phyloP scores from a whole-genome alignment of 1,284 basidiomycete species.

The Papiliotrema flavescens region DNA sequence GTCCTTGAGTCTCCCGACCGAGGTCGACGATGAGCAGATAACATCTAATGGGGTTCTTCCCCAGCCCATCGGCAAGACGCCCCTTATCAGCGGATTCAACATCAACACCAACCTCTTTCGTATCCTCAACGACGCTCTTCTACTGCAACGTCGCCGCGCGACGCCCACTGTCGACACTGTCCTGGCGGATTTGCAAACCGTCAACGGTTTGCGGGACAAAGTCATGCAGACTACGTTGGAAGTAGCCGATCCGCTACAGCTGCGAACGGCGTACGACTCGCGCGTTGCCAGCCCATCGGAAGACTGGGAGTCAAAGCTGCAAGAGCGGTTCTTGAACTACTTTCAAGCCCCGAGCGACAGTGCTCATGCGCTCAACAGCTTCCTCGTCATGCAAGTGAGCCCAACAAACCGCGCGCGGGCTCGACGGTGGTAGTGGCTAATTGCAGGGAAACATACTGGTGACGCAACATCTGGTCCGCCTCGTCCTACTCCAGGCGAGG shows the following conservation, averaged over 20 bases:
- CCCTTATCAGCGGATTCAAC: conserved; percentile 44
- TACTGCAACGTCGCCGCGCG: conserved; percentile 33
- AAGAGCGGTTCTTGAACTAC: conserved; percentile 31
- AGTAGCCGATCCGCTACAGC: conserved; percentile 23
- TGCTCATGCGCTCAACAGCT: conserved; percentile 30
- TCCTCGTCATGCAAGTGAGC: conserved; percentile 39
- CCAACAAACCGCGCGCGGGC: too few species aligned
- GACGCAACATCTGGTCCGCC: conserved; percentile 38
- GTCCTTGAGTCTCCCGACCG: conserved; percentile 31
- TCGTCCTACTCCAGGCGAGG: conserved; percentile 38
- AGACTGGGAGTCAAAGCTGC: conserved; percentile 40
- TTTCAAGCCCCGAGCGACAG: conserved; percentile 23
- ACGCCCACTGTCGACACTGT: conserved; percentile 30
- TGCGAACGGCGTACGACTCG: conserved; percentile 29
- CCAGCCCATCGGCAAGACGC: conserved; percentile 34
- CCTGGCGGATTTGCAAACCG: conserved; percentile 34
- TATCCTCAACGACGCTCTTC: conserved; percentile 39
- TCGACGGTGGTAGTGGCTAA: background rate
- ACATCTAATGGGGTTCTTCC: conserved; percentile 35
- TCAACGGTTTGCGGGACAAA: conserved; percentile 31
- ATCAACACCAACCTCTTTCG: conserved; percentile 36
- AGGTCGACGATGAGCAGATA: conserved; percentile 48
- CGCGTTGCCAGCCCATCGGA: conserved; percentile 26
- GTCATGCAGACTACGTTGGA: conserved; percentile 21
- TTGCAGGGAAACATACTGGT: conserved; percentile 40